phyloP scores from a whole-genome alignment of 345 rosid genomes.

The Salix viminalis region DNA sequence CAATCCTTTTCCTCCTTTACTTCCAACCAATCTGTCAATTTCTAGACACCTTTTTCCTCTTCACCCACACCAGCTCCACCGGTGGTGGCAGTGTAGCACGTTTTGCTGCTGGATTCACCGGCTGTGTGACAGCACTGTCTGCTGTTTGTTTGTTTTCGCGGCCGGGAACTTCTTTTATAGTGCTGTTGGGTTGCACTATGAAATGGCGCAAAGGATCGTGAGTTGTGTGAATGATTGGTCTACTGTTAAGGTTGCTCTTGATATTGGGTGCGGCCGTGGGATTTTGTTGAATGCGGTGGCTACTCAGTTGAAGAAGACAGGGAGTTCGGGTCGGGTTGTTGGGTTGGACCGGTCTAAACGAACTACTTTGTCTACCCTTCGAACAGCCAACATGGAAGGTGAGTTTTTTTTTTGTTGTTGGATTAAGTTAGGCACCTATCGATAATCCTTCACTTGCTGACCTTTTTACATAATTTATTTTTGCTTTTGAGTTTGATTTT shows the following conservation, averaged over 20 bases:
- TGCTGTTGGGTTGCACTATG: conserved; percentile 63
- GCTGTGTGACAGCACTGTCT: conserved; percentile 64
- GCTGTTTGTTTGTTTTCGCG: conserved; percentile 69
- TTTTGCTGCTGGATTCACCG: conserved; percentile 72
- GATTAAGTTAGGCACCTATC: neutral
- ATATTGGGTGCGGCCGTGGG: conserved; percentile 94
- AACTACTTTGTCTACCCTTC: conserved; percentile 81
- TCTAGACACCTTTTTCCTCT: conserved; percentile 39
- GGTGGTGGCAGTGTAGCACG: conserved; percentile 42
- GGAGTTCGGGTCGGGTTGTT: conserved; percentile 92
- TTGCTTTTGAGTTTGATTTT: neutral
- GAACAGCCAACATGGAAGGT: conserved; percentile 91
- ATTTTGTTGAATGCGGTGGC: conserved; percentile 86
- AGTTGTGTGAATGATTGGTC: conserved; percentile 85
- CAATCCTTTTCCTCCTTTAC: conserved; percentile 61
- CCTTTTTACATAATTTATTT: neutral
- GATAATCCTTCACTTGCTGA: neutral
- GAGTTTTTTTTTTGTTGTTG: neutral
- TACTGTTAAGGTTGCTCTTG: conserved; percentile 76
- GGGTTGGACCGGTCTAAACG: conserved; percentile 75
- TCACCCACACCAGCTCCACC: conserved; percentile 13
- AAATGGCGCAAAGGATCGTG: conserved; percentile 93
- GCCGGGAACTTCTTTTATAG: conserved; percentile 86
- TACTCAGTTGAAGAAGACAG: conserved; percentile 85
- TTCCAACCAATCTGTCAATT: conserved; percentile 55